Conservation (phyloP, 441 rosid species). For the Melianthus villosus region DNA sequence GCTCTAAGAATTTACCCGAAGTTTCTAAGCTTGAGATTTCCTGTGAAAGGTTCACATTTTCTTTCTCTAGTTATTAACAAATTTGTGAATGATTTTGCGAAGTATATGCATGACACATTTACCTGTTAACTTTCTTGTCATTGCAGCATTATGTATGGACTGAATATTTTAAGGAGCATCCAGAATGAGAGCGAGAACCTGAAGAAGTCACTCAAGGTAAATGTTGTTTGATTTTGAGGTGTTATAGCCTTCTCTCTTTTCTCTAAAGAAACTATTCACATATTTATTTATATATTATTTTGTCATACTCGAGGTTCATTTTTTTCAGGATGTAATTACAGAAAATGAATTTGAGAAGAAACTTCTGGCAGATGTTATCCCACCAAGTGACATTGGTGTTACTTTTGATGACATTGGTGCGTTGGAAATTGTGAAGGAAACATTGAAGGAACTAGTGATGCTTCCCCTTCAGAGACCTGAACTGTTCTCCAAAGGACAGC, state of each 20-base stretch:
- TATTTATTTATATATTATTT: background rate
- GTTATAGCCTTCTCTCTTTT: background rate
- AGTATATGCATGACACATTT: no score
- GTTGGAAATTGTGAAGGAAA: conserved; percentile 89
- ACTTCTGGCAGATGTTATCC: conserved; percentile 86
- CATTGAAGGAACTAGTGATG: conserved; percentile 96
- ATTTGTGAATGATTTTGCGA: background rate
- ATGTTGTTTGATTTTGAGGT: conserved; percentile 5
- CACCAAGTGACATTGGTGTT: conserved; percentile 89
- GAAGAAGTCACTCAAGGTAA: conserved; percentile 88
- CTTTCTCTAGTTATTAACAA: background rate
- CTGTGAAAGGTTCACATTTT: conserved; percentile 45
- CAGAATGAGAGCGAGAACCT: conserved; percentile 71
- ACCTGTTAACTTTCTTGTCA: conserved; percentile 4
- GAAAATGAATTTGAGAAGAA: conserved; percentile 98
- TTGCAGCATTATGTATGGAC: conserved; percentile 64
- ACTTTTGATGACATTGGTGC: conserved; percentile 96
- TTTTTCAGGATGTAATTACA: conserved; percentile 77
- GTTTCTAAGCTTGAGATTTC: conserved; percentile 60
- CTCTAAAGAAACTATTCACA: background rate
- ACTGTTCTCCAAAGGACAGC: conserved; percentile 88
- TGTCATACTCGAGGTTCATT: background rate
- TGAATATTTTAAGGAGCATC: conserved; percentile 56
- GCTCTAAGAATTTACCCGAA: conserved; percentile 35
- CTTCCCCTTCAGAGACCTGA: conserved; percentile 99